Conservation (phyloP, 2,329 filamentous ascomycete species). For the Drechslerella stenobrocha region DNA sequence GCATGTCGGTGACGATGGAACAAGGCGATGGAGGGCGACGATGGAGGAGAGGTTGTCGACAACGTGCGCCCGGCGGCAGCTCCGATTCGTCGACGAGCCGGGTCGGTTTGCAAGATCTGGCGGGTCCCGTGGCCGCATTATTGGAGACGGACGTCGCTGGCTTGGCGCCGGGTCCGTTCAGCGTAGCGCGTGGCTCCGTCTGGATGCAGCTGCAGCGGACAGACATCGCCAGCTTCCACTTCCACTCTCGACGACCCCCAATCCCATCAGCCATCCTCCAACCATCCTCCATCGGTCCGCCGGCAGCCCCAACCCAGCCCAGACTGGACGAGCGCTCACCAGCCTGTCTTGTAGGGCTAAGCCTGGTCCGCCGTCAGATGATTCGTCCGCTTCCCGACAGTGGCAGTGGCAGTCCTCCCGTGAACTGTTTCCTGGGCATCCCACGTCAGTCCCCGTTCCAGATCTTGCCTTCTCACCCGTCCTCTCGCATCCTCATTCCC, state of each 20-base stretch:
- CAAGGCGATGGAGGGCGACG: neutral
- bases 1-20: conserved; percentile 7
- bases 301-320: too few relatives aligned
- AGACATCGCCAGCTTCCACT: neutral
- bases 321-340: too few relatives aligned
- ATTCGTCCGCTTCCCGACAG: conserved; percentile 11
- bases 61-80: conserved; percentile 38
- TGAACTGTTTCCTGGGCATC: neutral
- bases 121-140: neutral
- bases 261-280: neutral
- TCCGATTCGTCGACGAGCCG: conserved; percentile 34
- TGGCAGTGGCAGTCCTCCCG: neutral
- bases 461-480: too few relatives aligned
- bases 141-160: too few relatives aligned
- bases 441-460: neutral
- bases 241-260: neutral
- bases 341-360: neutral
- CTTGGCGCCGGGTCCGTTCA: neutral
- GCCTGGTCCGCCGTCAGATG: neutral
- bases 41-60: neutral
- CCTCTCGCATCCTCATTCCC: conserved; percentile 1
- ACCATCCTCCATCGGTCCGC: too few relatives aligned
- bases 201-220: neutral
- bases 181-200: neutral
- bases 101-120: neutral